Conservation (phyloP, 192 early-diverging fungal genomes). For the Funneliformis mosseae region DNA sequence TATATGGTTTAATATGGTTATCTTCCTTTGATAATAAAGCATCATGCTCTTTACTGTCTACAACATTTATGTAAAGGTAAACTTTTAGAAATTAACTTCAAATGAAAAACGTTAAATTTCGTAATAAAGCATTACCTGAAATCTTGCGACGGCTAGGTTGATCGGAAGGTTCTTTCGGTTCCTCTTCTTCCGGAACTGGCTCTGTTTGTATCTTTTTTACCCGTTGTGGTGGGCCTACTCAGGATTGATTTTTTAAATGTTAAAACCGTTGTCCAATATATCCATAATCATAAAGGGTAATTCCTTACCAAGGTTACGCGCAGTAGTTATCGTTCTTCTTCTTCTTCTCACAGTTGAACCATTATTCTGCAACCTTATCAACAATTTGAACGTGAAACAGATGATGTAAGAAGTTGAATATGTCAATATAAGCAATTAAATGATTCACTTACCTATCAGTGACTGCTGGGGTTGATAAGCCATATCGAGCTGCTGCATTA, state of each 20-base stretch:
- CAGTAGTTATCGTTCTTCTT: neutral
- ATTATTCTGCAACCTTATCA: neutral
- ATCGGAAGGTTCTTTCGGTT: no score
- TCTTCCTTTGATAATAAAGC: neutral
- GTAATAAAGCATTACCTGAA: neutral
- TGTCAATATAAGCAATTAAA: neutral
- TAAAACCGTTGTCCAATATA: neutral
- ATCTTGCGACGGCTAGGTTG: neutral
- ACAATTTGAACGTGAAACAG: neutral
- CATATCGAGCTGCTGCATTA: neutral
- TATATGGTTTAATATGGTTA: neutral
- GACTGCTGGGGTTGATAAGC: neutral
- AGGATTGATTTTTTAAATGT: neutral
- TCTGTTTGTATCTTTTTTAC: conserved; percentile 1
- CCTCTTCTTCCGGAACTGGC: neutral
- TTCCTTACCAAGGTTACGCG: neutral
- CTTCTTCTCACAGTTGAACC: neutral
- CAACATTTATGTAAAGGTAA: neutral
- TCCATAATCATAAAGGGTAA: neutral
- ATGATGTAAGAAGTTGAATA: neutral
- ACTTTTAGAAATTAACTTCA: neutral
- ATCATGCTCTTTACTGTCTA: conserved; percentile 6
- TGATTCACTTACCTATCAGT: neutral
- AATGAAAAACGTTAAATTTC: neutral
- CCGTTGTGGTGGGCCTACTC: conserved; percentile 8